Base-by-base conservation (phyloP, 2,329 filamentous ascomycete species). In the Fusarium siculi region DNA sequence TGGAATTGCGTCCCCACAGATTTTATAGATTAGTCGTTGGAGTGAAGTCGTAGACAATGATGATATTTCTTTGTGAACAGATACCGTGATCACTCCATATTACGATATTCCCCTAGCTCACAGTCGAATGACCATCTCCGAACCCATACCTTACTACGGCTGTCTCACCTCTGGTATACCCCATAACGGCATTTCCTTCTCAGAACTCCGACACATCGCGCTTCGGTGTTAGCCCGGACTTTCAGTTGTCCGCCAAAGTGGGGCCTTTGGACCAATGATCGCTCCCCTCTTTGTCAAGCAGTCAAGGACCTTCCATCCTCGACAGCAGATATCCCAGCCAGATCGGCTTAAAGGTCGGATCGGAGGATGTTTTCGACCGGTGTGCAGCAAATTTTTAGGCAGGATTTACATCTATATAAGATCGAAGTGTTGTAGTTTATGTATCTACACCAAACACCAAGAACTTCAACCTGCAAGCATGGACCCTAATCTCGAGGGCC, bases 301-400 rank as follows among this genome's bases (percentile, higher is more conserved):
- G 10, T 32, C 5, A 14, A 34, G 4, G 15, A 23, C 30, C 21
- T 50, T 50, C 47, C 8, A 34, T 19, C n/a, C 30, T 50, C n/a
- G 30, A 19, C 30, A 10, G 8, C 2, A 19, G 8, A 2, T 7
- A 10, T 4, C 16, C 16, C 8, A 50, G 8, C 4, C 47, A 50
- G 10, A 9, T 14, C 3, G 11, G 4, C 6, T 6, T 11, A 2
- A 30, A 16, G 0, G 10, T 30, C 44, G 44, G 44, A 30, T 8
- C 19, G 25, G 25, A 30, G 6, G 14, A 4, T 30, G 5, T n/a
- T 30, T 11, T 2, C 14, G 12, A 9, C 25, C 44, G 44, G 8
- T n/a, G 1, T 47, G 2, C 15, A 3, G 9, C 3, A 1, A 3
- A 10, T 0, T 21, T 15, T 3, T 0, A 21, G 5, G 15, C 10